Percentiles rank a stretch among this genome's conserved stretches.
These are phyloP conservation scores for Fraxinus pennsylvanica DNA, from an alignment of 257 asterid species.

Conservation along the genomic window DNA sequence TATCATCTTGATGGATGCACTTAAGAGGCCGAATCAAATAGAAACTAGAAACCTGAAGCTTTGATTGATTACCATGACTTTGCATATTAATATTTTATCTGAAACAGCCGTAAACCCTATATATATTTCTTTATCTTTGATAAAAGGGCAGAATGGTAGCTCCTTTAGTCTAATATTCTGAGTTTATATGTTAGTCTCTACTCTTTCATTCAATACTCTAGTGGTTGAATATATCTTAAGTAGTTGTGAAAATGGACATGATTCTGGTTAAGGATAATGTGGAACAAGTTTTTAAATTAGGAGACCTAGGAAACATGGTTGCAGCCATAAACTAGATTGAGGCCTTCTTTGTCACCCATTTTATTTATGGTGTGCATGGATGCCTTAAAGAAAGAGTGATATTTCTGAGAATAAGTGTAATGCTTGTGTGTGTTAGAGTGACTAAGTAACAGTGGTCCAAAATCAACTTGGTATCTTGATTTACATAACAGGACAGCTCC, in stretches of 20 bases:
- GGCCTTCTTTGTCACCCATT: neutral
- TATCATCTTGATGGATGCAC: neutral
- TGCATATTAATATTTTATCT: neutral
- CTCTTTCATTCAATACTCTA: neutral
- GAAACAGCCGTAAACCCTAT: neutral
- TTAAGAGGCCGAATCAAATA: neutral
- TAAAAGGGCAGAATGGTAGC: neutral
- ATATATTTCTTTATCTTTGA: neutral
- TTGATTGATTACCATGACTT: neutral
- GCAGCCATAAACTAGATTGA: neutral
- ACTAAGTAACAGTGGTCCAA: neutral
- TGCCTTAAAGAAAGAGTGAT: neutral
- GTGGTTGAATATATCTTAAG: neutral
- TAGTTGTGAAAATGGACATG: neutral
- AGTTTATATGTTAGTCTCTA: neutral
- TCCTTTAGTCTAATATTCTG: neutral
- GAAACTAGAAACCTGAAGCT: neutral
- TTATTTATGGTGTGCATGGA: neutral
- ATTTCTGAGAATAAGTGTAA: neutral
- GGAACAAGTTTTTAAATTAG: neutral
- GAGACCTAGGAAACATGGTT: neutral
- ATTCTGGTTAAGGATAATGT: neutral
- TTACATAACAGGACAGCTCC: neutral
- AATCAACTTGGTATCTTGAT: neutral
- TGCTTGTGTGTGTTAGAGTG: neutral